Evolutionary conservation across 1,284 basidiomycete species (phyloP), one percentile per base, ranked within the genome.

Genomic region (Ceratobasidium sp.): DNA sequence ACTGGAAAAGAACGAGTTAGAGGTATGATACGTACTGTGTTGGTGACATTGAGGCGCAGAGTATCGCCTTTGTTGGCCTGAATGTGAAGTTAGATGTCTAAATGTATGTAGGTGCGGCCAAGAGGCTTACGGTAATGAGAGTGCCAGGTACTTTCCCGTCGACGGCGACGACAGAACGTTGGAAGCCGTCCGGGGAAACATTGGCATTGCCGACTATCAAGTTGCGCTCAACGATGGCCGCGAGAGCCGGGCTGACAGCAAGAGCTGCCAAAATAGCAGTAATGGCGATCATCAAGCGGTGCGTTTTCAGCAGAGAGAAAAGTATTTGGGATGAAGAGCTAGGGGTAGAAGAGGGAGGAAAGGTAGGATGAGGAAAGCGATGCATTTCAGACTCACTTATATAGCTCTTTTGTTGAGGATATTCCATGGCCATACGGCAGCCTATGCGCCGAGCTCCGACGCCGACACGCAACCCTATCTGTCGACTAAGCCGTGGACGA

Each of bases 31-130:
- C 33, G 4, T 4, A 76, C 74, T 40, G 15, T 33, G 38, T 76
- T 76, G 7, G 74, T 76, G 17, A 67, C 64, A 26, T 76, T 76
- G 40, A 76, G n/a, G 42, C 44, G 62, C 3, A 76, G 64, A 3
- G 33, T 59, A n/a, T 76, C 74, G 52, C 74, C 74, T 26, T 76
- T 76, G 64, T 76, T 76, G 17, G 74, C 74, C 74, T 76, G 40
- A 28, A 33, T 33, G 33, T 4, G 33, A 33, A 2, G 33, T 33
- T 33, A 33, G 33, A 33, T 33, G 33, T 33, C 33, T 33, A 33
- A 1, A 33, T 33, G 4, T 33, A 33, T 33, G 33, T 33, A 4
- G 33, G 33, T 10, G 15, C 61, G 23, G 56, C 3, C 6, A 44
- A 6, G 17, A 13, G n/a, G 33, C 10, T 15, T n/a, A 76, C 74